A percentile compares a stretch with the other conserved stretches of the same genome.
These are phyloP conservation scores for Actinomortierella wolfii DNA, from an alignment of 371 early-diverging fungal genomes.

Conservation along the genomic window DNA sequence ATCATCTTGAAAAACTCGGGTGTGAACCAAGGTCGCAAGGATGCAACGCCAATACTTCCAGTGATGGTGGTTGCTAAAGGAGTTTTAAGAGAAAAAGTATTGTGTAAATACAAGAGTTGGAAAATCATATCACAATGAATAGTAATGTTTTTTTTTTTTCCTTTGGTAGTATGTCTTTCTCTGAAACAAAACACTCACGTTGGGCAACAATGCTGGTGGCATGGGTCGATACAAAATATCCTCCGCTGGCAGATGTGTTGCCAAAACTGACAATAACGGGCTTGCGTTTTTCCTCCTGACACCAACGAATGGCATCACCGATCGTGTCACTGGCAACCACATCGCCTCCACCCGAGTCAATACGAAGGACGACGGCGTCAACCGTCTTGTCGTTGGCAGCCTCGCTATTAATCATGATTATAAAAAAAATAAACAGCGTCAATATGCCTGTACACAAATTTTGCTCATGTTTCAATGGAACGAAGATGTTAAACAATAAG, in stretches of 20 bases:
- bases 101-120: background rate
- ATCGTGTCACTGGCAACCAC: conserved; percentile 62
- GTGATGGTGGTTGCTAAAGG: conserved; percentile 57
- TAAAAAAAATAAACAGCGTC: background rate
- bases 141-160: background rate
- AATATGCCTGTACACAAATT: background rate
- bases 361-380: conserved; percentile 59
- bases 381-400: conserved; percentile 55
- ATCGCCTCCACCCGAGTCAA: conserved; percentile 67
- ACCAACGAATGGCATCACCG: conserved; percentile 54
- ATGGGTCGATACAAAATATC: conserved; percentile 56
- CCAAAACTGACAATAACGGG: conserved; percentile 65
- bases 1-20: conserved; percentile 52
- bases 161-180: too few relatives aligned
- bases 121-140: background rate
- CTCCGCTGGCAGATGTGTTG: conserved; percentile 62
- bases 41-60: conserved; percentile 69
- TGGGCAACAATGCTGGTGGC: conserved; percentile 57
- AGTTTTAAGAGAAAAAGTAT: background rate
- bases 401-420: conserved; percentile 26
- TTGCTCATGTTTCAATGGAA: too few relatives aligned
- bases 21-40: conserved; percentile 53
- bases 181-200: conserved; percentile 26
- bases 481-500: too few relatives aligned
- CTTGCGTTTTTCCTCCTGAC: conserved; percentile 51